A percentile compares a stretch with the other conserved stretches of the same genome.
Evolutionary conservation across 2,329 filamentous ascomycete genomes (phyloP).

Genomic region (Penicillium verrucosum): DNA sequence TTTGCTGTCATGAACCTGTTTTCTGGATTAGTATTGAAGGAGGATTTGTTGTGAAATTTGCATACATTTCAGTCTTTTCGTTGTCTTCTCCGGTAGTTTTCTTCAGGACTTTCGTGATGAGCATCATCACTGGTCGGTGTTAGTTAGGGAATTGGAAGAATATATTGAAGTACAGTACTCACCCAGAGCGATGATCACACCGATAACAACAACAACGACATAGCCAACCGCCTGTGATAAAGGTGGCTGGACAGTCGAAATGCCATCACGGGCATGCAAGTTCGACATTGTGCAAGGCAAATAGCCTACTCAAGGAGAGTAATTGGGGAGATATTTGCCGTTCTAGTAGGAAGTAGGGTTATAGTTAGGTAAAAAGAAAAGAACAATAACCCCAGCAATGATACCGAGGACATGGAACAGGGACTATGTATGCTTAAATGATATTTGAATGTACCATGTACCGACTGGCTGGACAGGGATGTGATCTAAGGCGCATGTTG

Average conservation of each 20-base stretch:
- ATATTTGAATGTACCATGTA: neutral
- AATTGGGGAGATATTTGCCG: neutral
- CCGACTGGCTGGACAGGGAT: neutral
- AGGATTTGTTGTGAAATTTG: too few relatives aligned
- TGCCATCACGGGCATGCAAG: conserved; percentile 15
- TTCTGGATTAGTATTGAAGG: too few relatives aligned
- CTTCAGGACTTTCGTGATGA: too few relatives aligned
- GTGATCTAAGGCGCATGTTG: neutral
- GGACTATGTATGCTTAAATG: conserved; percentile 12
- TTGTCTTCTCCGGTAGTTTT: too few relatives aligned
- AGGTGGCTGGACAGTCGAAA: conserved; percentile 30
- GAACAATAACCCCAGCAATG: neutral
- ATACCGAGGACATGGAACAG: neutral
- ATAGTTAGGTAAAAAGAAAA: neutral
- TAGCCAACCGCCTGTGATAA: conserved; percentile 43
- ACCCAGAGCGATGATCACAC: conserved; percentile 42
- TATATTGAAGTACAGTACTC: conserved; percentile 2
- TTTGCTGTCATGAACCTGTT: too few relatives aligned
- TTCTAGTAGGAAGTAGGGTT: neutral
- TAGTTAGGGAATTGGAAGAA: too few relatives aligned
- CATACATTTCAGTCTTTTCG: too few relatives aligned
- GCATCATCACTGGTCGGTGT: too few relatives aligned
- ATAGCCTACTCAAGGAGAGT: neutral
- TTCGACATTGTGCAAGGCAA: conserved; percentile 9
- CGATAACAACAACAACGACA: conserved; percentile 35